Evolutionary conservation across 2,329 filamentous ascomycete genomes (phyloP).

Genomic region (Triangularia setosa): DNA sequence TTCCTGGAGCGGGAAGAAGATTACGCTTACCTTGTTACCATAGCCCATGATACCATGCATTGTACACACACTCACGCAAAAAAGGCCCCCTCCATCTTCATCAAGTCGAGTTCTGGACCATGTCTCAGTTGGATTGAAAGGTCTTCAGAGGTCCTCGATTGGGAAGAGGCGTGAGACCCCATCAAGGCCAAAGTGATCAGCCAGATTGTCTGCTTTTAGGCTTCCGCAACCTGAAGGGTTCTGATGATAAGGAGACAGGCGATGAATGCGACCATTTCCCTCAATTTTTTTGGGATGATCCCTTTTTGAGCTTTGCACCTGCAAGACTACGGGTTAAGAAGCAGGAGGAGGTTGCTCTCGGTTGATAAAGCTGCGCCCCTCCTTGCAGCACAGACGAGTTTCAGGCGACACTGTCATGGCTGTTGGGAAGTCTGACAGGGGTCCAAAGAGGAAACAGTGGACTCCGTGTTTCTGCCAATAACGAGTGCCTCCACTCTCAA

Average conservation of each 20-base stretch:
- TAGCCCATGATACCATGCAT: not conserved
- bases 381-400: slow-evolving; percentile 27
- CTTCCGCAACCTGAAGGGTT: not conserved
- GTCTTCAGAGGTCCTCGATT: not conserved
- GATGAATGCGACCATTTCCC: slow-evolving; percentile 7
- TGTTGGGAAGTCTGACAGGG: slow-evolving; percentile 18
- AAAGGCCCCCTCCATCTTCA: not conserved
- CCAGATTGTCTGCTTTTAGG: not conserved
- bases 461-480: slow-evolving; percentile 21
- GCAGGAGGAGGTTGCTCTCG: slow-evolving; percentile 10
- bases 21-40: not conserved
- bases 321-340: not conserved
- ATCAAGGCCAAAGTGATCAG: not conserved
- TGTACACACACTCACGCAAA: not conserved
- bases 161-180: not conserved
- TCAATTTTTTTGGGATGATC: slow-evolving; percentile 12
- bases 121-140: slow-evolving; percentile 14
- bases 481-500: slow-evolving; percentile 16
- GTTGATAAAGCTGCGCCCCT: slow-evolving; percentile 15
- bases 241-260: not conserved
- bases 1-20: slow-evolving; percentile 2
- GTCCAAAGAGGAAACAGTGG: slow-evolving; percentile 21
- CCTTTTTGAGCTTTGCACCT: not conserved
- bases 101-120: not conserved
- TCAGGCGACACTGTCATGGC: slow-evolving; percentile 25